Percentiles rank a stretch among this genome's conserved stretches.
Conservation (phyloP, 257 asterid genomes). For the Lithospermum erythrorhizon region DNA sequence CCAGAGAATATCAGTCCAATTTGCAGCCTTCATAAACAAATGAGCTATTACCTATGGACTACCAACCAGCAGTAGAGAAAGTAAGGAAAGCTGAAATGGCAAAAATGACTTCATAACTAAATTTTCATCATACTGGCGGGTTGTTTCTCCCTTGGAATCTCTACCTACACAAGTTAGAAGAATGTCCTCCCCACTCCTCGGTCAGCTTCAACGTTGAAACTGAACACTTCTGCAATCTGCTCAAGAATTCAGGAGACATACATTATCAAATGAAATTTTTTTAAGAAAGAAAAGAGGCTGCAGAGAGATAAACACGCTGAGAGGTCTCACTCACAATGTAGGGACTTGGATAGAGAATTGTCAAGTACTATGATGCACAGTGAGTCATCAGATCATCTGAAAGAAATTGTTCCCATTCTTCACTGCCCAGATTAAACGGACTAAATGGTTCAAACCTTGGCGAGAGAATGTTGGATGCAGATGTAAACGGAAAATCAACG, state of each 20-base stretch:
- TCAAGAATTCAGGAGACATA: not conserved
- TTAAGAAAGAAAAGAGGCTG: too few species aligned
- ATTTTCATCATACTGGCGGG: not conserved
- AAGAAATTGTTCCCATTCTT: conserved; percentile 22
- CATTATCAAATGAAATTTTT: not conserved
- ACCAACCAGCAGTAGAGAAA: not conserved
- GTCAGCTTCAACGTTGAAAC: not conserved
- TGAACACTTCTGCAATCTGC: not conserved
- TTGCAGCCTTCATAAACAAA: not conserved
- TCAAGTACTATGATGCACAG: conserved; percentile 30
- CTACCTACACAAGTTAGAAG: not conserved
- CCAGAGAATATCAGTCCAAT: not conserved
- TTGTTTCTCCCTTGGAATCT: not conserved
- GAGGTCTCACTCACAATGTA: not conserved
- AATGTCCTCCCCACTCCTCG: not conserved
- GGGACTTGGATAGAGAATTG: not conserved
- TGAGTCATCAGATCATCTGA: conserved; percentile 29
- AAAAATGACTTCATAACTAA: not conserved
- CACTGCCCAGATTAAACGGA: conserved; percentile 31
- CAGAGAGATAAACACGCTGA: not conserved
- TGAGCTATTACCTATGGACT: not conserved
- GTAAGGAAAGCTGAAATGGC: not conserved
- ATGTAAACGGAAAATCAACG: conserved; percentile 25
- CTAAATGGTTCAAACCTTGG: conserved; percentile 27
- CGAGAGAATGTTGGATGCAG: conserved; percentile 29